These are phyloP conservation scores for Abrus precatorius DNA, from an alignment of 306 rosid species.

Conservation along the genomic window DNA sequence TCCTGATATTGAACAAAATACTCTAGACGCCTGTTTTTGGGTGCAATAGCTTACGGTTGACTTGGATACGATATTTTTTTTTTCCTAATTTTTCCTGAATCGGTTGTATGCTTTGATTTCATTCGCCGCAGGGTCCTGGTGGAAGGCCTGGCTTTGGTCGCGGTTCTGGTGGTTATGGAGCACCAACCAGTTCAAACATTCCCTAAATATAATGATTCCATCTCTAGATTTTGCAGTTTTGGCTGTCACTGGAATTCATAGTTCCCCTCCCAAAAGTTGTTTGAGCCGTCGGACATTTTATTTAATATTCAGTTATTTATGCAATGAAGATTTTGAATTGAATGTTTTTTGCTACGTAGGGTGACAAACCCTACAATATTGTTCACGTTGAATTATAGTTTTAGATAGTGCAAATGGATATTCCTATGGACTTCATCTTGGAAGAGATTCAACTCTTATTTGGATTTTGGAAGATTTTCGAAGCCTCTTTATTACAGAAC, in stretches of 20 bases:
- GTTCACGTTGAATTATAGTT: not conserved
- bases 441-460: no score
- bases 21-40: not conserved
- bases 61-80: not conserved
- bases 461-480: no score
- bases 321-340: conserved; percentile 45
- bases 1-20: not conserved
- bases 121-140: conserved; percentile 66
- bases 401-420: not conserved
- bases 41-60: not conserved
- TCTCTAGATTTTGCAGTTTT: conserved; percentile 30
- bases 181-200: conserved; percentile 56
- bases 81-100: not conserved
- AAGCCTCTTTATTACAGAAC: no score
- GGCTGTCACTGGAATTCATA: conserved; percentile 36
- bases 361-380: not conserved
- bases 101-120: not conserved
- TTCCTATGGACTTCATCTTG: not conserved
- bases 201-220: conserved; percentile 28
- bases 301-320: conserved; percentile 30
- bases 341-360: conserved; percentile 30
- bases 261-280: conserved; percentile 24
- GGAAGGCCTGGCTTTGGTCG: conserved; percentile 88
- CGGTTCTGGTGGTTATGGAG: conserved; percentile 71
- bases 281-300: conserved; percentile 23